A percentile compares a stretch with the other conserved stretches of the same genome.
Evolutionary conservation across 805 yeast species (phyloP).

Genomic region (Candida coquimbonensis): DNA sequence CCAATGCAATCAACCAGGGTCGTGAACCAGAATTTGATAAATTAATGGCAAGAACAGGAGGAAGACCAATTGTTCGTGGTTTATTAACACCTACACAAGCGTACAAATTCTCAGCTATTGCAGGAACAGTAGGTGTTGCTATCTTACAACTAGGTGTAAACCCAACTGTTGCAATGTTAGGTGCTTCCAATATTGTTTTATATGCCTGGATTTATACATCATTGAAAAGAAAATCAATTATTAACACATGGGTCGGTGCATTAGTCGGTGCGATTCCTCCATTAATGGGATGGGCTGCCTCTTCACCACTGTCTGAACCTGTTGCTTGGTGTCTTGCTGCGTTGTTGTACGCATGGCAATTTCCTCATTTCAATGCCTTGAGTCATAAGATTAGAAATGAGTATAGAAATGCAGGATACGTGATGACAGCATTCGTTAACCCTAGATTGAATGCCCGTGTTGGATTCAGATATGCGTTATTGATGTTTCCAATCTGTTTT

Average conservation of each 20-base stretch:
- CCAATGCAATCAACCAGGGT: slow-evolving; percentile 96
- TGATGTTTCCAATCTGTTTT: slow-evolving; percentile 90
- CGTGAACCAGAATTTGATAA: slow-evolving; percentile 88
- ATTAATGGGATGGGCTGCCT: slow-evolving; percentile 98
- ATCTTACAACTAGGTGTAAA: slow-evolving; percentile 77
- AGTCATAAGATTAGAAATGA: slow-evolving; percentile 85
- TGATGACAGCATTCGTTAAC: slow-evolving; percentile 93
- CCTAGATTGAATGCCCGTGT: slow-evolving; percentile 92
- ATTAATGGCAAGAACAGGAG: slow-evolving; percentile 80
- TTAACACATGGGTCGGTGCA: slow-evolving; percentile 98
- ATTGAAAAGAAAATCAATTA: slow-evolving; percentile 72
- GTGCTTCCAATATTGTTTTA: slow-evolving; percentile 68
- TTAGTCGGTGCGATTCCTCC: slow-evolving; percentile 99
- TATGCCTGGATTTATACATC: slow-evolving; percentile 92
- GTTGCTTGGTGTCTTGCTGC: slow-evolving; percentile 95
- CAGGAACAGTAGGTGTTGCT: slow-evolving; percentile 67
- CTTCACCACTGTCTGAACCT: slow-evolving; percentile 72
- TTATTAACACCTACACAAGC: slow-evolving; percentile 71
- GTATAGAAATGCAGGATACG: slow-evolving; percentile 88
- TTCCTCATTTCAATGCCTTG: slow-evolving; percentile 92
- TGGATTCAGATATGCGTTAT: slow-evolving; percentile 79
- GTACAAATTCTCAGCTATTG: slow-evolving; percentile 63
- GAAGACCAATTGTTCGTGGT: slow-evolving; percentile 88
- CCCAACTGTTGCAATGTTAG: slow-evolving; percentile 76
- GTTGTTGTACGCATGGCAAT: slow-evolving; percentile 93